Evolutionary conservation across 2,329 filamentous ascomycete species (phyloP).

Genomic region (Ramichloridium luteum): DNA sequence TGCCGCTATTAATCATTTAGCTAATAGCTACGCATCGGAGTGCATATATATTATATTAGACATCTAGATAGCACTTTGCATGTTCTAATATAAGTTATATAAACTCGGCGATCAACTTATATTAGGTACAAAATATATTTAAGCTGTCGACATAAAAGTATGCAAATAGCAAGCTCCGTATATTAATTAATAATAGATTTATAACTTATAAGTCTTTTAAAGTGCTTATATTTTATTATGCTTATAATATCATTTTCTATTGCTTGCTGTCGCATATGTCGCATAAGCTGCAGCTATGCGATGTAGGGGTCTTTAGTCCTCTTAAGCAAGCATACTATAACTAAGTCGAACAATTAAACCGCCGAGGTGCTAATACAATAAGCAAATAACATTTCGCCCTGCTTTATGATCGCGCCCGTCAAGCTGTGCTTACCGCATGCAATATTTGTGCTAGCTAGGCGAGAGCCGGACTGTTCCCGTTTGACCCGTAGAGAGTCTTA

Average conservation of each 20-base stretch:
- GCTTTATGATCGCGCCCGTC: slow-evolving; percentile 17
- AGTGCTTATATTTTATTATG: slow-evolving; percentile 18
- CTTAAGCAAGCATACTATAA: slow-evolving; percentile 6
- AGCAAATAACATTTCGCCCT: slow-evolving; percentile 9
- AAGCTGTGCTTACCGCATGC: slow-evolving; percentile 7
- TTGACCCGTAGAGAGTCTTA: slow-evolving; percentile 8
- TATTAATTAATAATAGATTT: slow-evolving; percentile 29
- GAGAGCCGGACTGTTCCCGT: slow-evolving; percentile 17
- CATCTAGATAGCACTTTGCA: slow-evolving; percentile 16
- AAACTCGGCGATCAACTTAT: slow-evolving; percentile 24
- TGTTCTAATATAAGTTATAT: slow-evolving; percentile 9
- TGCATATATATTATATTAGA: slow-evolving; percentile 19
- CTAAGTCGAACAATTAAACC: slow-evolving; percentile 7
- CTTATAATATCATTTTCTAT: slow-evolving; percentile 25
- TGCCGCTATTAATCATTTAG: slow-evolving; percentile 19
- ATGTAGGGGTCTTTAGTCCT: slow-evolving; percentile 13
- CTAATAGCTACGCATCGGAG: slow-evolving; percentile 19
- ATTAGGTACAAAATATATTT: slow-evolving; percentile 27
- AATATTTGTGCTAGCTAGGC: slow-evolving; percentile 21
- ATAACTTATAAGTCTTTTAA: slow-evolving; percentile 24
- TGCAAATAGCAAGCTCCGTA: slow-evolving; percentile 22
- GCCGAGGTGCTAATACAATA: slow-evolving; percentile 6
- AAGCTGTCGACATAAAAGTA: slow-evolving; percentile 23
- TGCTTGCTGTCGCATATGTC: slow-evolving; percentile 20
- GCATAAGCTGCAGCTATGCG: slow-evolving; percentile 20